Base-by-base conservation (phyloP, 2,329 filamentous ascomycete species). In the Westerdykella sp. region DNA sequence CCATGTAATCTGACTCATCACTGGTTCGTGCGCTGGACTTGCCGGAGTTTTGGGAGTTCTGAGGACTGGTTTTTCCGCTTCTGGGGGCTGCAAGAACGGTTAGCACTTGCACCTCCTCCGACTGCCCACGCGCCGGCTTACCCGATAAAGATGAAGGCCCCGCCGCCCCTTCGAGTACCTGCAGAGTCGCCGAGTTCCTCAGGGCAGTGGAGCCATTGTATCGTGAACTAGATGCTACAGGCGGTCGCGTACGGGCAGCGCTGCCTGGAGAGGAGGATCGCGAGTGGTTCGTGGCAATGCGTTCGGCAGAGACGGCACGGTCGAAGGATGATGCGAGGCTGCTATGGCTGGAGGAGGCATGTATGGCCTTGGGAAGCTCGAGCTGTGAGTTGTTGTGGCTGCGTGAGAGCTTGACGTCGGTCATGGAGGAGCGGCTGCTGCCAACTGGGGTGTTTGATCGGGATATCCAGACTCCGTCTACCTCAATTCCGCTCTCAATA, bases 401-500 rank as follows among this genome's bases (percentile, higher is more conserved):
- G 25, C 49, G 57, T 12, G 55, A 53, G 7, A 57, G 39, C 39
- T 60, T 66, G 37, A 47, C 42, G 14, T 63, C 60, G 42, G 49
- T 62, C 23, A 65, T 54, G 12, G 64, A 66, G 9, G 59, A 60
- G 18, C 59, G 57, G 39, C 64, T 65, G 52, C 65, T 67, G 43
- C 54, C 57, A 23, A 61, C 60, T 4, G 65, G 65, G 7, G 71
- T 73, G 53, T 73, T 74, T 38, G 55, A 61, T 44, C 63, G 58
- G 13, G 72, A 75, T 31, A 73, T 71, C 70, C 71, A 76, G 40
- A 96, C 89, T 4, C 88, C 90, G 50, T 95, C 87, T 6, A 95
- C 79, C 60, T 91, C 79, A 35, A 94, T 74, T 5, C 89, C 89
- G 53, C 79, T 85, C 63, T 95, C 84, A 37, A 96, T 79, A 6